Evolutionary conservation across 2,329 filamentous ascomycete genomes (phyloP).

Genomic region (Neonectria hederae): DNA sequence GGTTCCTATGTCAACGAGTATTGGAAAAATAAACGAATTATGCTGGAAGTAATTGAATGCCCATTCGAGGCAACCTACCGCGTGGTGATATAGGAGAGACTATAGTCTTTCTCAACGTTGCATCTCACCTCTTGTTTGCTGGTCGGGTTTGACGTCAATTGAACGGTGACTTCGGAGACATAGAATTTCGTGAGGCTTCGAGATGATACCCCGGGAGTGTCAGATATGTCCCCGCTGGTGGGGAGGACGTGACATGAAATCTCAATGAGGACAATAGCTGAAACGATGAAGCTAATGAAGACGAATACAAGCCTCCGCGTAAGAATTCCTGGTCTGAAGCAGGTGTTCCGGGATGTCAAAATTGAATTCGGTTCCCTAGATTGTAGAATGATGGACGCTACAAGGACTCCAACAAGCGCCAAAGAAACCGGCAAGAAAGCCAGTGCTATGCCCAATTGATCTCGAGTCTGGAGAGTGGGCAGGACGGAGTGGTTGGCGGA

Average conservation of each 20-base stretch:
- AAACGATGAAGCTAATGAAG: constrained; percentile 1
- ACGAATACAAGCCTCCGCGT: not conserved
- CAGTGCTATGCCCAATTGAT: not conserved
- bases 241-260: constrained; percentile 2
- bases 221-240: not conserved
- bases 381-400: not conserved
- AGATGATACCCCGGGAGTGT: not conserved
- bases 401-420: not conserved
- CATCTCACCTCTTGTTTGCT: not conserved
- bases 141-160: not conserved
- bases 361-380: not conserved
- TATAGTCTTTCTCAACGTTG: not conserved
- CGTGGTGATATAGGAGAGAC: not conserved
- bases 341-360: not conserved
- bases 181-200: constrained; percentile 1
- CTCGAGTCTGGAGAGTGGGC: not conserved
- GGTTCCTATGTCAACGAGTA: not conserved
- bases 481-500: not conserved
- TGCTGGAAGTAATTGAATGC: not conserved
- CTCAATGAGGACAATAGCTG: constrained; percentile 4
- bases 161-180: not conserved
- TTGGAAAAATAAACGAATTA: not conserved
- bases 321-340: constrained; percentile 2
- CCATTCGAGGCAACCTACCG: not conserved
- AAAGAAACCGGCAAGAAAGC: constrained; percentile 1